phyloP scores from a whole-genome alignment of 2,329 filamentous ascomycete species.

The Aureobasidium sp. region DNA sequence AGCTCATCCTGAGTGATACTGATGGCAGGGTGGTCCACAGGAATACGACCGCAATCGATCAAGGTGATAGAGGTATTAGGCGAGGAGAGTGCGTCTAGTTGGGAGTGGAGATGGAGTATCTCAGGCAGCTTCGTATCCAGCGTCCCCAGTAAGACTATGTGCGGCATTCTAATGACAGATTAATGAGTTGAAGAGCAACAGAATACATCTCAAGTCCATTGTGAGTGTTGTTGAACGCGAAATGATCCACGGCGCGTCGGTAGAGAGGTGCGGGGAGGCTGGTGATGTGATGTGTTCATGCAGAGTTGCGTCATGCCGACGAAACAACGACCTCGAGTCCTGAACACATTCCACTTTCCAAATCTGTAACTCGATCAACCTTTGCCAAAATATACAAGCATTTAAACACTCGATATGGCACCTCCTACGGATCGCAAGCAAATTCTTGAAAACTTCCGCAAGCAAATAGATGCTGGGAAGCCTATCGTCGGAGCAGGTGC shows the following conservation, averaged over 20 bases:
- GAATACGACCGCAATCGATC: conserved; percentile 62
- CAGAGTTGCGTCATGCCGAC: conserved; percentile 18
- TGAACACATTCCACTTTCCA: not conserved
- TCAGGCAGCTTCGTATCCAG: conserved; percentile 72
- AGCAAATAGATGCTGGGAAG: conserved; percentile 60
- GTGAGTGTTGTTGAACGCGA: not conserved
- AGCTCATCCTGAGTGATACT: conserved; percentile 51
- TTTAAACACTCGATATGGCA: conserved; percentile 51
- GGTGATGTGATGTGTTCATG: conserved; percentile 15
- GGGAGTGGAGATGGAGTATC: conserved; percentile 59
- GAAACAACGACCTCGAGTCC: conserved; percentile 8
- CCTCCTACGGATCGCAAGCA: conserved; percentile 63
- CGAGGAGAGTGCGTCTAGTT: conserved; percentile 37
- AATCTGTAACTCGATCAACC: not conserved
- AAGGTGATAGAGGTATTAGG: conserved; percentile 46
- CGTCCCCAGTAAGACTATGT: conserved; percentile 65
- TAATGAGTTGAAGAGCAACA: not conserved
- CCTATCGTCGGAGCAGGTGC: conserved; percentile 75
- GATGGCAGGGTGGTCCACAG: conserved; percentile 51
- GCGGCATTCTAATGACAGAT: conserved; percentile 32
- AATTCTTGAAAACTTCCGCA: conserved; percentile 61
- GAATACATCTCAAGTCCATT: not conserved
- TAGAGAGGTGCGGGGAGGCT: conserved; percentile 9
- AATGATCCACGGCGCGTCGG: not conserved
- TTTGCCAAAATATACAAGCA: not conserved